Base-by-base conservation (phyloP, 768 basidiomycete species). In the Mycena belliarum region DNA sequence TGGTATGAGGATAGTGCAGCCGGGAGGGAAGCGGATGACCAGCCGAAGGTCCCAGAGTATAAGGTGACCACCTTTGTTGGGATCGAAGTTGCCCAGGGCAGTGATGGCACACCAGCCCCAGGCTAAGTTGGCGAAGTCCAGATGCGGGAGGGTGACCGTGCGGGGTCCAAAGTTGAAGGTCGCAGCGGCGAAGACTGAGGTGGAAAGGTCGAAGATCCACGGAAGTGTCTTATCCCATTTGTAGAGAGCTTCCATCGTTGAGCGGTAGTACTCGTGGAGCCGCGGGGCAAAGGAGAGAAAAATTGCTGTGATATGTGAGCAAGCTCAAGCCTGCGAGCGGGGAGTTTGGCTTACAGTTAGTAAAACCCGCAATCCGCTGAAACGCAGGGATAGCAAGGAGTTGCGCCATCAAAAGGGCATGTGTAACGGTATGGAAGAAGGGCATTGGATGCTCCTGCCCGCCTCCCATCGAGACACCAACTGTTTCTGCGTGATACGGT, bases 81-180 rank as follows among this genome's bases (percentile, higher is more conserved):
- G 29, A 12, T 32, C 12, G 29, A 32, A 32, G 12, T 32, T 32
- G 29, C 29, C 29, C 29, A 32, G 29, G 29, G 29, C 29, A 32
- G 29, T 32, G 29, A 32, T 32, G 29, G 29, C 6, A 32, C 29
- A 75, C 50, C 62, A 55, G 0, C 73, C 72, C 20, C 28, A 64
- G 0, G 69, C 60, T 0, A 71, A 41, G 28, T 76, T 75, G 0
- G 16, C 43, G 23, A 15, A 45, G 40, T 76, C 74, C 0, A 53
- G 60, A 33, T 75, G 73, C 1, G 60, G 57, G 0, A 38, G 6
- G 0, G 64, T 67, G 0, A 64, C 41, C 0, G 65, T 66, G 1
- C 40, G 28, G 0, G 63, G 61, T 0, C 72, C 73, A 10, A 73
- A 61, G 49, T 76, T 75, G 60, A 75, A 65, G 0, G 68, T 71